Conservation (phyloP, 2,329 filamentous ascomycete species). For the Colletotrichum spaethianum region DNA sequence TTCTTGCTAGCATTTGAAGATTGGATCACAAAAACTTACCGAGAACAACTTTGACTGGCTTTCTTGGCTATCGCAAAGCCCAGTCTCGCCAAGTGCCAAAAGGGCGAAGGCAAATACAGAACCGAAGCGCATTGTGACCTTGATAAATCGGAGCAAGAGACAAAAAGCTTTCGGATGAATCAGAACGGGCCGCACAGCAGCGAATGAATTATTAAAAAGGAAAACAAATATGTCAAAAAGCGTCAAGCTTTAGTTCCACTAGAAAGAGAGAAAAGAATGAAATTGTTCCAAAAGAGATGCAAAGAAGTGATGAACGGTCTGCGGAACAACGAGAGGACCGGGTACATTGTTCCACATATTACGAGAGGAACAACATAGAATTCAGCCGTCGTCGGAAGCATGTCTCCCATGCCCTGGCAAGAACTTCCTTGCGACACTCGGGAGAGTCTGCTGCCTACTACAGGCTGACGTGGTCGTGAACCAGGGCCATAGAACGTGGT, state of each 20-base stretch:
- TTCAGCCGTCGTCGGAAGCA: conserved; percentile 13
- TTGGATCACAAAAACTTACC: not conserved
- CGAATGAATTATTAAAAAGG: conserved; percentile 4
- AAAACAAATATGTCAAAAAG: conserved; percentile 6
- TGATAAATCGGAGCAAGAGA: not conserved
- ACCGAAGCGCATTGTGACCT: conserved; percentile 20
- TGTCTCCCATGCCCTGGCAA: not conserved
- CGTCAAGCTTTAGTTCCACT: conserved; percentile 19
- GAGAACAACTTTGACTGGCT: conserved; percentile 19
- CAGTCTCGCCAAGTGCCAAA: conserved; percentile 31
- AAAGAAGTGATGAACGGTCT: conserved; percentile 18
- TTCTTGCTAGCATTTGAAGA: not conserved
- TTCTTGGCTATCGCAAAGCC: conserved; percentile 35
- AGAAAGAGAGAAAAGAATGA: not conserved
- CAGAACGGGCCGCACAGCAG: conserved; percentile 21
- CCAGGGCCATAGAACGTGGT: conserved; percentile 22
- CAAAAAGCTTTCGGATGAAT: not conserved
- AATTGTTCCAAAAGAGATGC: not conserved
- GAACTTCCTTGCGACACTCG: not conserved
- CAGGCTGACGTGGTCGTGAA: conserved; percentile 25
- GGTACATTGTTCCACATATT: conserved; percentile 5
- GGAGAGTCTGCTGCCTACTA: not conserved
- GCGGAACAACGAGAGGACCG: conserved; percentile 21
- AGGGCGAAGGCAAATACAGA: conserved; percentile 8
- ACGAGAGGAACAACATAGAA: not conserved